Evolutionary conservation across 176 grass and related monocot genomes (phyloP).

Genomic region (Musa beccarii): DNA sequence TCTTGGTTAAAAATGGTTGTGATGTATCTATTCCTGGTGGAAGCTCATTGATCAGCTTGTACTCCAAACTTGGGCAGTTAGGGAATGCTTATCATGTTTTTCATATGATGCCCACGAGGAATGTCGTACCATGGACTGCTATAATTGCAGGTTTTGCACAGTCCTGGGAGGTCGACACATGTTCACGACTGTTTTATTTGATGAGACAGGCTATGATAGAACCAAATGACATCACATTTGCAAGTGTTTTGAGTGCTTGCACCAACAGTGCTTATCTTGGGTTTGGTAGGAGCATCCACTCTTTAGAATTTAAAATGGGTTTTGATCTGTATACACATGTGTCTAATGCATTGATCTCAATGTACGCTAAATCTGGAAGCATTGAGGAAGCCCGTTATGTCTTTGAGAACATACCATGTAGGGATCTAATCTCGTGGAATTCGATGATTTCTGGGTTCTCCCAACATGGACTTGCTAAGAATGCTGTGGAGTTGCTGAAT

Average conservation of each 20-base stretch:
- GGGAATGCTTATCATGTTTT: constrained; percentile 35
- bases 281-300: constrained; percentile 50
- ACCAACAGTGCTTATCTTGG: constrained; percentile 36
- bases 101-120: constrained; percentile 34
- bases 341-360: constrained; percentile 43
- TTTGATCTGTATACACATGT: constrained; percentile 40
- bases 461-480: constrained; percentile 20
- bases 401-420: constrained; percentile 3
- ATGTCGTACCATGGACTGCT: constrained; percentile 50
- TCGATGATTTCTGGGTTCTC: constrained; percentile 14
- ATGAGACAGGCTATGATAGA: constrained; percentile 41
- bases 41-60: constrained; percentile 50
- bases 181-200: constrained; percentile 5
- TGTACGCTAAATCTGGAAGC: constrained; percentile 19
- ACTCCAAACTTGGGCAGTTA: constrained; percentile 31
- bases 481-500: constrained; percentile 13
- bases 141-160: constrained; percentile 52
- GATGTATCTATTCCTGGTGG: constrained; percentile 23
- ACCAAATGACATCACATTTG: constrained; percentile 61
- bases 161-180: constrained; percentile 17
- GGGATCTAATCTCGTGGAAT: constrained; percentile 18
- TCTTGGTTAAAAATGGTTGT: constrained; percentile 9
- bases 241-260: constrained; percentile 37
- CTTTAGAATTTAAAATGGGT: constrained; percentile 44
- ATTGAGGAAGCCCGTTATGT: constrained; percentile 18